A percentile compares a stretch with the other conserved stretches of the same genome.
Evolutionary conservation across 108 stramenopile species (phyloP).

Genomic region (Craspedostauros australis): DNA sequence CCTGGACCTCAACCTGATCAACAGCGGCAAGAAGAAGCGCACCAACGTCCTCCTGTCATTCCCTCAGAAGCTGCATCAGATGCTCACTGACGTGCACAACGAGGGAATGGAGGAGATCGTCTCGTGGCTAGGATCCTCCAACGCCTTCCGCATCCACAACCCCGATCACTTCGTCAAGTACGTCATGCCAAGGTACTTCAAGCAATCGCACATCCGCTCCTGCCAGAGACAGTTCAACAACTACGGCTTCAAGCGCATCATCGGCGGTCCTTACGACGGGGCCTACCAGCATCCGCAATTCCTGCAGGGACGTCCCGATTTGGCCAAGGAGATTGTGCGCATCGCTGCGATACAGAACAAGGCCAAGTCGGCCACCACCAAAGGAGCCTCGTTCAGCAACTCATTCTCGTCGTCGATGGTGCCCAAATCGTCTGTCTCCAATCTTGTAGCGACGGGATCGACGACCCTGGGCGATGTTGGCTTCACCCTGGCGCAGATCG

Average conservation of each 20-base stretch:
- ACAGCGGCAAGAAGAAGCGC: too few species aligned
- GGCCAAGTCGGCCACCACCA: too few species aligned
- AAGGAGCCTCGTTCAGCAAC: too few species aligned
- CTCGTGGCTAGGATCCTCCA: conserved; percentile 5
- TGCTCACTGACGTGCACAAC: conserved; percentile 6
- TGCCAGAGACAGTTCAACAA: conserved; percentile 49
- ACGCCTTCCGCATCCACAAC: conserved; percentile 3
- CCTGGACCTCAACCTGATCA: too few species aligned
- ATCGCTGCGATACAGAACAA: too few species aligned
- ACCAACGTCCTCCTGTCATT: too few species aligned
- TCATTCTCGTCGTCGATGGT: too few species aligned
- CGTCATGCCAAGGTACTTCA: neutral
- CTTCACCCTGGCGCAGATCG: too few species aligned
- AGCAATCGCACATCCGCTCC: too few species aligned
- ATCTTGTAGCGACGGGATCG: too few species aligned
- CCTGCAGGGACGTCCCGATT: conserved; percentile 20
- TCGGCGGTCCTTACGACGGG: conserved; percentile 26
- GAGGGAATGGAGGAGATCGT: conserved; percentile 11
- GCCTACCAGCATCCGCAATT: conserved; percentile 38
- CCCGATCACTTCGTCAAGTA: neutral
- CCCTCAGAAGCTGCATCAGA: conserved; percentile 13
- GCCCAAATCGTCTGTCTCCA: too few species aligned
- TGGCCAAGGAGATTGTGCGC: conserved; percentile 19
- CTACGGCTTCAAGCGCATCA: conserved; percentile 31
- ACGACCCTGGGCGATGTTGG: too few species aligned